These are phyloP conservation scores for Hypomyces perniciosus DNA, from an alignment of 2,329 filamentous ascomycete species.

Conservation along the genomic window DNA sequence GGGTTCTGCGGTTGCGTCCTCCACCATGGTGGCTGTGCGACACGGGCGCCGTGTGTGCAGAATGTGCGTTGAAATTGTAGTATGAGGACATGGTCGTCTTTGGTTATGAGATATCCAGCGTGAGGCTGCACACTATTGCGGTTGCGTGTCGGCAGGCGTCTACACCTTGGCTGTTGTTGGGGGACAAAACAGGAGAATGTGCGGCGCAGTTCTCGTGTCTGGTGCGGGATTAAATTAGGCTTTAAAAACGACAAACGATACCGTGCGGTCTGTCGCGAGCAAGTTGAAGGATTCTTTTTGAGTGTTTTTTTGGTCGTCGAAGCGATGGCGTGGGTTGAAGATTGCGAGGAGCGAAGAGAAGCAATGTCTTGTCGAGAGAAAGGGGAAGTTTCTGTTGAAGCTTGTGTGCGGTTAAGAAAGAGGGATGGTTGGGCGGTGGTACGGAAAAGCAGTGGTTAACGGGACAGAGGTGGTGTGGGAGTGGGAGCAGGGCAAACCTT, in stretches of 20 bases:
- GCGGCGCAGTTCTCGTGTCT: conserved; percentile 1
- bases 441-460: not conserved
- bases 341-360: conserved; percentile 3
- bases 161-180: conserved; percentile 6
- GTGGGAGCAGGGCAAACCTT: conserved; percentile 9
- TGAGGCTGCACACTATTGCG: conserved; percentile 1
- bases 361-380: conserved; percentile 7
- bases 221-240: conserved; percentile 24
- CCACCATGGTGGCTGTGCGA: conserved; percentile 63
- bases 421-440: conserved; percentile 15
- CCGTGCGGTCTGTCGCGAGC: no score
- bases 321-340: not conserved
- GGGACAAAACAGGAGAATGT: conserved; percentile 1
- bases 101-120: conserved; percentile 12
- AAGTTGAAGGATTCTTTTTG: no score
- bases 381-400: conserved; percentile 12
- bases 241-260: conserved; percentile 12
- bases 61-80: conserved; percentile 56
- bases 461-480: conserved; percentile 4
- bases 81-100: conserved; percentile 55
- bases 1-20: conserved; percentile 77
- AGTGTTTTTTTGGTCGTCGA: not conserved
- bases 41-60: conserved; percentile 51
- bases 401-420: conserved; percentile 16
- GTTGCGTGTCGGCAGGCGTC: not conserved